Evolutionary conservation across 805 yeast genomes (phyloP).

Genomic region (Starmerella roubikii): DNA sequence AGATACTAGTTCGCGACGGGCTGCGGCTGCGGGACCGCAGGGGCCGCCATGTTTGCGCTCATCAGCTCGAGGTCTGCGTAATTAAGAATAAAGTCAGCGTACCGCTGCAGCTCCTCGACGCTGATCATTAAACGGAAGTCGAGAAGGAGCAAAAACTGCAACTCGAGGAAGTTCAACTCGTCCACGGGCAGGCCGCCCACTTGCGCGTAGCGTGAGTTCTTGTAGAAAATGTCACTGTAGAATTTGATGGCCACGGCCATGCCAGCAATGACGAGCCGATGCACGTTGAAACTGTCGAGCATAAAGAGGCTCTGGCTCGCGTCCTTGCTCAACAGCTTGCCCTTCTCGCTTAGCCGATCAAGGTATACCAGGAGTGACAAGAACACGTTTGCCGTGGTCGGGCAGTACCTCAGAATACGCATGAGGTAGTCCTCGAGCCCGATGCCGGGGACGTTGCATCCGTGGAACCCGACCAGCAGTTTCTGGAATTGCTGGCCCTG

Average conservation of each 20-base stretch:
- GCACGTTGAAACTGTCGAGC: constrained; percentile 92
- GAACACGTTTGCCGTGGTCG: constrained; percentile 96
- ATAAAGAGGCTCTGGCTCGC: constrained; percentile 45
- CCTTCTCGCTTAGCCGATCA: constrained; percentile 83
- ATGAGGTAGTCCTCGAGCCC: constrained; percentile 77
- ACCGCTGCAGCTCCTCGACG: constrained; percentile 78
- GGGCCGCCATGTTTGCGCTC: background rate
- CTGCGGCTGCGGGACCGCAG: too few species aligned
- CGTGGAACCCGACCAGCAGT: constrained; percentile 74
- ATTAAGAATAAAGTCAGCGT: constrained; percentile 71
- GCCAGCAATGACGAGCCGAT: constrained; percentile 84
- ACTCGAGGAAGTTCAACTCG: constrained; percentile 81
- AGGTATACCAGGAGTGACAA: constrained; percentile 80
- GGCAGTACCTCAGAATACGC: constrained; percentile 89
- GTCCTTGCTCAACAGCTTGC: constrained; percentile 12
- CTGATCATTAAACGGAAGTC: constrained; percentile 82
- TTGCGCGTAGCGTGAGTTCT: constrained; percentile 84
- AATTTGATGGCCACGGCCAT: constrained; percentile 83
- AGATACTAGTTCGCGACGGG: background rate
- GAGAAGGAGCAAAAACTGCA: constrained; percentile 70
- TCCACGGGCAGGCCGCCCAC: constrained; percentile 58
- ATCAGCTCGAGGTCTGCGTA: constrained; percentile 22
- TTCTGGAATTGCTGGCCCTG: constrained; percentile 19
- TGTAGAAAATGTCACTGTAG: constrained; percentile 72
- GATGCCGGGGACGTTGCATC: constrained; percentile 93